Conservation (phyloP, 1,284 basidiomycete genomes). For the Heterobasidion parviporum region DNA sequence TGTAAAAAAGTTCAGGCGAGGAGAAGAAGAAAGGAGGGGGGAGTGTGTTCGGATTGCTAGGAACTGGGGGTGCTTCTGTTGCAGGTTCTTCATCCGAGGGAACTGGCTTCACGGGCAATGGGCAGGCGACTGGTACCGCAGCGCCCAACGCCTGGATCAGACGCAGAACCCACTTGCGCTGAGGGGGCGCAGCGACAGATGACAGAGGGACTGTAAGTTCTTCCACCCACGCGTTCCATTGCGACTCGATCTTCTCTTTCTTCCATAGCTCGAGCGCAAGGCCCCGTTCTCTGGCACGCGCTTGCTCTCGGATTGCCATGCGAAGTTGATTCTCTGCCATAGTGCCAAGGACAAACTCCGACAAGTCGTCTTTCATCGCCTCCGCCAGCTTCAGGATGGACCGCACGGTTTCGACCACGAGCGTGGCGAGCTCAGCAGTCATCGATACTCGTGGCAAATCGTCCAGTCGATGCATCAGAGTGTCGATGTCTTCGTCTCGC, state of each 20-base stretch:
- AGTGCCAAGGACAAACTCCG: slow-evolving; percentile 47
- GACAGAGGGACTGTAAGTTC: slow-evolving; percentile 12
- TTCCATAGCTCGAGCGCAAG: slow-evolving; percentile 46
- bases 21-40: slow-evolving; percentile 58
- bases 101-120: slow-evolving; percentile 22
- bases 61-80: slow-evolving; percentile 8
- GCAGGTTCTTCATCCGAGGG: slow-evolving; percentile 6
- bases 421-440: slow-evolving; percentile 23
- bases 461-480: slow-evolving; percentile 32
- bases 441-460: slow-evolving; percentile 17
- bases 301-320: slow-evolving; percentile 38
- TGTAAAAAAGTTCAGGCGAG: slow-evolving; percentile 39
- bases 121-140: slow-evolving; percentile 36
- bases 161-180: slow-evolving; percentile 34
- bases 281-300: slow-evolving; percentile 42
- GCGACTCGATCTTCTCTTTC: slow-evolving; percentile 20
- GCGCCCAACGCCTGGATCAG: slow-evolving; percentile 36
- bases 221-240: slow-evolving; percentile 35
- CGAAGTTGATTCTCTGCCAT: slow-evolving; percentile 54
- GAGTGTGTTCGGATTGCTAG: slow-evolving; percentile 28
- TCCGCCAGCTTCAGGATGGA: slow-evolving; percentile 42
- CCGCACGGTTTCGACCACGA: slow-evolving; percentile 37
- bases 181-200: slow-evolving; percentile 5
- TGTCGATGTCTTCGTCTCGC: slow-evolving; percentile 46
- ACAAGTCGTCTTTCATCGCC: slow-evolving; percentile 57